These are phyloP conservation scores for Cladosporium sp. DNA, from an alignment of 2,329 filamentous ascomycete genomes.

Conservation along the genomic window DNA sequence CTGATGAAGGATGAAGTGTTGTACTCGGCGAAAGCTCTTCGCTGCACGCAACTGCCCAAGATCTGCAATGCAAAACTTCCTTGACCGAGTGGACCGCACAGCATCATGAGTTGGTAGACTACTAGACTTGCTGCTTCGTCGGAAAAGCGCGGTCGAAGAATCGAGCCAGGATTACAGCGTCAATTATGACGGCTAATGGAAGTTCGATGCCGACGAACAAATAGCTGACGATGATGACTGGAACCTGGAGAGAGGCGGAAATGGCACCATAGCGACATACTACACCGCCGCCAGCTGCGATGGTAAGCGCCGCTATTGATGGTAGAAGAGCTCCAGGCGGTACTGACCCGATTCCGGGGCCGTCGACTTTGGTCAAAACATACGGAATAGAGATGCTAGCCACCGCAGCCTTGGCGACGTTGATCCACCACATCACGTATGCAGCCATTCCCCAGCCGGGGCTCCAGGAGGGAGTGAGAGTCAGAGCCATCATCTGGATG, in stretches of 20 bases:
- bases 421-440: not conserved
- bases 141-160: conserved; percentile 19
- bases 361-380: not conserved
- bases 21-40: conserved; percentile 20
- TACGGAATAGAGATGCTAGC: not conserved
- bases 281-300: conserved; percentile 7
- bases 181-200: not conserved
- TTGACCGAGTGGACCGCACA: conserved; percentile 24
- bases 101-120: conserved; percentile 25
- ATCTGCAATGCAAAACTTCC: conserved; percentile 23
- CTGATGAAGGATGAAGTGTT: not conserved
- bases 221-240: conserved; percentile 21
- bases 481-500: not conserved
- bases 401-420: not conserved
- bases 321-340: not conserved
- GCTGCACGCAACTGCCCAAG: conserved; percentile 20
- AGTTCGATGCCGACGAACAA: conserved; percentile 22
- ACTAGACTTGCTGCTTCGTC: conserved; percentile 21
- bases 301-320: not conserved
- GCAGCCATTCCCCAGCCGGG: not conserved
- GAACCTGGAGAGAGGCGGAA: conserved; percentile 20
- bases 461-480: not conserved
- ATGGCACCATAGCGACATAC: conserved; percentile 22
- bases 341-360: not conserved
- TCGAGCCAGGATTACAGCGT: not conserved